Percentiles rank a stretch among this genome's conserved stretches.
phyloP scores from a whole-genome alignment of 352 stramenopile species.

The Pythium dissimile region DNA sequence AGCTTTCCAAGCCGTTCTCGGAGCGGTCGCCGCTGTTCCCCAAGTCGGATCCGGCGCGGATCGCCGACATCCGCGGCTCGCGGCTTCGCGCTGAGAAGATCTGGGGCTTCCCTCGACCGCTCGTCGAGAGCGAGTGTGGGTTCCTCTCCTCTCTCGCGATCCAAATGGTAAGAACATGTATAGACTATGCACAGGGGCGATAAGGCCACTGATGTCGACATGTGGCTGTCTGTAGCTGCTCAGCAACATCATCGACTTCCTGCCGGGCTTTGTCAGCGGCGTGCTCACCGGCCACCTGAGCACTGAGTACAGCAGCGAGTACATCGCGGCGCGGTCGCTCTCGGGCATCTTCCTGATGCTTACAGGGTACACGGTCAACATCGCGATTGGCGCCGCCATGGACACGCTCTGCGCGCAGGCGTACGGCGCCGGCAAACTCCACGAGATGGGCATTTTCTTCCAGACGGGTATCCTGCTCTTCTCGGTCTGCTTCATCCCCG shows the following conservation, averaged over 20 bases:
- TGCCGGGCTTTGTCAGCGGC: constrained; percentile 59
- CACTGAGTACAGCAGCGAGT: constrained; percentile 54
- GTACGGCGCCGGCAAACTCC: constrained; percentile 80
- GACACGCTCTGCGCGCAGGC: constrained; percentile 86
- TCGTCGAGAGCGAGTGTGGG: constrained; percentile 25
- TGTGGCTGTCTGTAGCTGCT: constrained; percentile 31
- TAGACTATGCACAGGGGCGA: not conserved
- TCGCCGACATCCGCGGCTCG: constrained; percentile 17
- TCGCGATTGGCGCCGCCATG: constrained; percentile 85
- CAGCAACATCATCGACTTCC: constrained; percentile 66
- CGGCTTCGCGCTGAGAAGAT: constrained; percentile 14
- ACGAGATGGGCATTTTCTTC: constrained; percentile 86
- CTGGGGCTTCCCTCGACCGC: constrained; percentile 22
- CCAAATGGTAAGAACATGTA: constrained; percentile 27
- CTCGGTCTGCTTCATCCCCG: constrained; percentile 47
- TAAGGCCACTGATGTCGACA: no score
- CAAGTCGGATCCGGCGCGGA: constrained; percentile 12
- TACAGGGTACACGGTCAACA: constrained; percentile 75
- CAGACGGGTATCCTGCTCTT: constrained; percentile 81
- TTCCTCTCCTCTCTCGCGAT: constrained; percentile 29
- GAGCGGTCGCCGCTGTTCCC: constrained; percentile 19
- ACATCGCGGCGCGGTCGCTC: constrained; percentile 72
- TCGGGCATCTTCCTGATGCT: constrained; percentile 83
- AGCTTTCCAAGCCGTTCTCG: not conserved
- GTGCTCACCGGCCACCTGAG: constrained; percentile 74